A percentile compares a stretch with the other conserved stretches of the same genome.
Evolutionary conservation across 2,329 filamentous ascomycete species (phyloP).

Genomic region (Epichloe gansuensis): DNA sequence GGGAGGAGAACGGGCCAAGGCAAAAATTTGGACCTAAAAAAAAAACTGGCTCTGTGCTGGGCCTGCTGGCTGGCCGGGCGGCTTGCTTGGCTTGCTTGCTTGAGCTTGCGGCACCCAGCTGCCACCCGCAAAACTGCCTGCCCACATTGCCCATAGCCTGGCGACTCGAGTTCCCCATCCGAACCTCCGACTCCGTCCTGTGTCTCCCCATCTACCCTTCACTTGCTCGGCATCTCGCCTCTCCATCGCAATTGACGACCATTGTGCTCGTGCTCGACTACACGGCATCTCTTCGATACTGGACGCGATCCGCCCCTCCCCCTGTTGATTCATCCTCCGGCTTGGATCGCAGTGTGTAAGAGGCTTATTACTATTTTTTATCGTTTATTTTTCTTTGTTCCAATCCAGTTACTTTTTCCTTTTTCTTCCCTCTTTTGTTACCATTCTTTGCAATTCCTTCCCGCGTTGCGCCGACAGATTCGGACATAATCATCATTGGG

Average conservation of each 20-base stretch:
- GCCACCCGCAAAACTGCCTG: too few species aligned
- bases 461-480: background rate
- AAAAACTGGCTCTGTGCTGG: too few species aligned
- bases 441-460: background rate
- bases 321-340: conserved; percentile 1
- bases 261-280: background rate
- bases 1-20: too few species aligned
- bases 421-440: background rate
- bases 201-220: conserved; percentile 3
- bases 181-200: conserved; percentile 3
- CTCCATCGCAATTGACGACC: conserved; percentile 4
- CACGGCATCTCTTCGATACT: background rate
- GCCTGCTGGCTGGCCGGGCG: too few species aligned
- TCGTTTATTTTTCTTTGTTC: background rate
- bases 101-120: too few species aligned
- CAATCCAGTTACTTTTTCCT: background rate
- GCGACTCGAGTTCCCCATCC: background rate
- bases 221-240: conserved; percentile 4
- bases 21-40: too few species aligned
- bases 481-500: background rate
- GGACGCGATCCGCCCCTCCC: background rate
- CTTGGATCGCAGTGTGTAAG: conserved; percentile 2
- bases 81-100: too few species aligned
- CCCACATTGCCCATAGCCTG: background rate
- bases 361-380: background rate